Evolutionary conservation across 2,329 filamentous ascomycete species (phyloP).

Genomic region (Gnomoniopsis sp.): DNA sequence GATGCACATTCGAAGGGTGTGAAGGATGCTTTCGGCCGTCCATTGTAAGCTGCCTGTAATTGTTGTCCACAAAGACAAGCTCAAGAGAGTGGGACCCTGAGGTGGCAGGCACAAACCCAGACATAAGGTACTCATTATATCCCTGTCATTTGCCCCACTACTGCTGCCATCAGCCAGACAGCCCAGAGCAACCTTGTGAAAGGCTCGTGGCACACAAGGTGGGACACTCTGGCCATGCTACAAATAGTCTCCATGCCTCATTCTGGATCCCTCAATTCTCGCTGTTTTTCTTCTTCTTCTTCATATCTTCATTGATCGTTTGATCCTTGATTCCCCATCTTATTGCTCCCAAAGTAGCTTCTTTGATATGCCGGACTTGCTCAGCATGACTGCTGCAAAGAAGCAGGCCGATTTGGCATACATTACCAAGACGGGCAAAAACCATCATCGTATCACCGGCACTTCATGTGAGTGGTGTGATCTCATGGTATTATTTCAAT

Average conservation of each 20-base stretch:
- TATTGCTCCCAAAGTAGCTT: background rate
- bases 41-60: too few relatives aligned
- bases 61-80: background rate
- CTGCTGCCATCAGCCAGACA: background rate
- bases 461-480: background rate
- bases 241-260: background rate
- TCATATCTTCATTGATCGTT: too few relatives aligned
- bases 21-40: too few relatives aligned
- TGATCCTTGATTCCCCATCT: too few relatives aligned
- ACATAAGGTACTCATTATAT: background rate
- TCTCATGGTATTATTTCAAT: conserved; percentile 12
- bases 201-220: background rate
- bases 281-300: background rate
- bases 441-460: background rate
- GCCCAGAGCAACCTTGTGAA: background rate
- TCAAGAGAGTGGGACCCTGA: background rate
- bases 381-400: background rate
- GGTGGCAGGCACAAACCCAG: background rate
- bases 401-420: background rate
- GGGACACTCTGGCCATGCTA: background rate
- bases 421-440: background rate
- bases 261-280: background rate
- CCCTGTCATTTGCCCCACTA: background rate
- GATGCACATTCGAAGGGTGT: too few relatives aligned
- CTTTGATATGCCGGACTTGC: too few relatives aligned